Conservation (phyloP, 2,329 filamentous ascomycete genomes). For the Ascosphaera aggregata region DNA sequence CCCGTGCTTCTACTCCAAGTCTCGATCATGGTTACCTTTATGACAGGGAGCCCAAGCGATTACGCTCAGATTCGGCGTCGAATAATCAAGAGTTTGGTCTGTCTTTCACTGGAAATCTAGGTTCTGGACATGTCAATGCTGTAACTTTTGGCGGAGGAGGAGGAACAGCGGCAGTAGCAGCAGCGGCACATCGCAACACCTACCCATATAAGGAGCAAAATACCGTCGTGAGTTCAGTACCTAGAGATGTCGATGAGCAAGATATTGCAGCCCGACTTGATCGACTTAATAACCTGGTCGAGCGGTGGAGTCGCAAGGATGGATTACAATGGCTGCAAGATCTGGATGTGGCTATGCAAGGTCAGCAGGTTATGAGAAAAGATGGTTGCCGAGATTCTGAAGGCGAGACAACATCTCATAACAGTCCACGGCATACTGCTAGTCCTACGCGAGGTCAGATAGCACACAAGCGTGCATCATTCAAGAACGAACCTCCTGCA, state of each 20-base stretch:
- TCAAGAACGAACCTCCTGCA: neutral
- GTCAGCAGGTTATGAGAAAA: neutral
- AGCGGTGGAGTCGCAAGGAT: constrained; percentile 16
- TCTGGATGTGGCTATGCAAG: constrained; percentile 2
- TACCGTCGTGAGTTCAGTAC: neutral
- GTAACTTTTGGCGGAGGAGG: too few species aligned
- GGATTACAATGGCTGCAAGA: constrained; percentile 9
- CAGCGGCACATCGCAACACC: neutral
- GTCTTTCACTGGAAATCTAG: neutral
- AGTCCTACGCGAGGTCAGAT: neutral
- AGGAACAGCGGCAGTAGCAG: too few species aligned
- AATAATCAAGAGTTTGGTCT: neutral
- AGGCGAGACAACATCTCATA: neutral
- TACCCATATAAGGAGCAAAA: neutral
- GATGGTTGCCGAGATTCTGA: constrained; percentile 1
- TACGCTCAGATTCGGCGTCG: neutral
- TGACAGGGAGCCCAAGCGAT: neutral
- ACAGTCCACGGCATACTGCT: neutral
- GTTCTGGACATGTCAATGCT: neutral
- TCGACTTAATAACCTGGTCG: constrained; percentile 22
- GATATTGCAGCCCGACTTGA: constrained; percentile 21
- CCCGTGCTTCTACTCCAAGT: neutral
- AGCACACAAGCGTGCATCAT: neutral
- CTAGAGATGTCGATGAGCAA: constrained; percentile 9
- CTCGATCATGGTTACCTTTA: neutral